Evolutionary conservation across 352 stramenopile genomes (phyloP), one percentile per base, ranked within the genome.

Genomic region (Globisporangium paddicum): DNA sequence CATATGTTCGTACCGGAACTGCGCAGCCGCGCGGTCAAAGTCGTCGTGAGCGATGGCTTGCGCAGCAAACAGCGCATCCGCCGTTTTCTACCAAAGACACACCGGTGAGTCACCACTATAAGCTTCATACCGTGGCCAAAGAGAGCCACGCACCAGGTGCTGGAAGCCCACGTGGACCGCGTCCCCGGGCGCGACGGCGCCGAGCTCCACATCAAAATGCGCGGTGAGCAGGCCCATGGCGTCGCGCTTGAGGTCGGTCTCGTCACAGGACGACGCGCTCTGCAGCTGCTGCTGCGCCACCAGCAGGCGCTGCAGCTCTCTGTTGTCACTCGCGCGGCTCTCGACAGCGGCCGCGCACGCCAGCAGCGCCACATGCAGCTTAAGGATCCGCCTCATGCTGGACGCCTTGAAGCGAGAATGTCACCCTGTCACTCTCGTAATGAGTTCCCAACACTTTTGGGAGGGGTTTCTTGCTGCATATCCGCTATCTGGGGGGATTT

Each of bases 31-130:
- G 42, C 72, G 66, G 11, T 63, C 57, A 57, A 95, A 95, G 68
- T 95, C 76, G 41, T 82, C 68, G 47, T 95, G 86, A 2, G 86
- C 82, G 57, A 90, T 68, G 25, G 86, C 86, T 71, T 95, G 86
- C 5, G 83, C 82, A 6, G 86, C 83, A 13, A 95, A 58, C 45
- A 95, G 66, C 56, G 83, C 83, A 26, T 95, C 86, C 2, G 72
- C 73, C 3, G 79, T 79, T 86, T 92, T 93, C 69, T 79, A 58
- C 32, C 19, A 38, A 6, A n/a, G n/a, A n/a, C n/a, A n/a, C n/a
- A n/a, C n/a, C n/a, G n/a, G n/a, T n/a, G n/a, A n/a, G n/a, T n/a
- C n/a, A n/a, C n/a, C n/a, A n/a, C n/a, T n/a, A n/a, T n/a, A n/a
- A n/a, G n/a, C n/a, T n/a, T n/a, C n/a, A n/a, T n/a, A n/a, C n/a